Evolutionary conservation across 1,139 yeast species (phyloP).

Genomic region (Yamadazyma spencermartinsiae): DNA sequence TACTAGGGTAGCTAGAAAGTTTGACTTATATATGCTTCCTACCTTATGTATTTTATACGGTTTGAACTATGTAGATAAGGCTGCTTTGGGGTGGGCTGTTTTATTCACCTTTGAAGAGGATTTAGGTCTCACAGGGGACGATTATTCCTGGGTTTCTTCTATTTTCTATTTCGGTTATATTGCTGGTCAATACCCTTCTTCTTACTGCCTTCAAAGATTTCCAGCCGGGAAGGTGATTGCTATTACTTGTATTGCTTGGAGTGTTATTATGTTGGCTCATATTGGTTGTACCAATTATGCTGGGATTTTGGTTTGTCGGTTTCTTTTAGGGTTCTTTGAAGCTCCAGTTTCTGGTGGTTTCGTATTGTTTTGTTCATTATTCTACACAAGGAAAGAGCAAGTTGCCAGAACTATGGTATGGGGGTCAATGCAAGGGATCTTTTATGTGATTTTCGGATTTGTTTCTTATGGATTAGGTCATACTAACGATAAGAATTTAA

Average conservation of each 20-base stretch:
- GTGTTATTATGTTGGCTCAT: conserved; percentile 48
- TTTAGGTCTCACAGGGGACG: conserved; percentile 20
- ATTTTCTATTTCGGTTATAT: conserved; percentile 55
- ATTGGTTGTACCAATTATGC: conserved; percentile 44
- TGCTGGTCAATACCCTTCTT: conserved; percentile 54
- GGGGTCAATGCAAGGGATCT: conserved; percentile 28
- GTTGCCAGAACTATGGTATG: conserved; percentile 33
- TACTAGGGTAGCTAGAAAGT: conserved; percentile 17
- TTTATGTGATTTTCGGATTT: conserved; percentile 30
- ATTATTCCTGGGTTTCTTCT: conserved; percentile 54
- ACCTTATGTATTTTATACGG: conserved; percentile 16
- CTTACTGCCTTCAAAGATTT: conserved; percentile 48
- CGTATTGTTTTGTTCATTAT: conserved; percentile 22
- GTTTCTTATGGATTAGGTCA: conserved; percentile 36
- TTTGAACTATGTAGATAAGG: conserved; percentile 38
- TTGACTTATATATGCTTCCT: conserved; percentile 20
- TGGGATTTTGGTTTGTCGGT: conserved; percentile 51
- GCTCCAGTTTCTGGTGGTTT: conserved; percentile 35
- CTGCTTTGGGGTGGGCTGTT: conserved; percentile 40
- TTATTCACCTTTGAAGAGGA: conserved; percentile 24
- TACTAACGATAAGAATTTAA: conserved; percentile 19
- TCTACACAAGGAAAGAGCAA: conserved; percentile 29
- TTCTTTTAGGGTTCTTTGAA: conserved; percentile 40
- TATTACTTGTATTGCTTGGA: conserved; percentile 48
- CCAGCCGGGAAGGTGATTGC: conserved; percentile 56